Conservation (phyloP, 148 eudicot genomes). For the Chenopodium suecicum region DNA sequence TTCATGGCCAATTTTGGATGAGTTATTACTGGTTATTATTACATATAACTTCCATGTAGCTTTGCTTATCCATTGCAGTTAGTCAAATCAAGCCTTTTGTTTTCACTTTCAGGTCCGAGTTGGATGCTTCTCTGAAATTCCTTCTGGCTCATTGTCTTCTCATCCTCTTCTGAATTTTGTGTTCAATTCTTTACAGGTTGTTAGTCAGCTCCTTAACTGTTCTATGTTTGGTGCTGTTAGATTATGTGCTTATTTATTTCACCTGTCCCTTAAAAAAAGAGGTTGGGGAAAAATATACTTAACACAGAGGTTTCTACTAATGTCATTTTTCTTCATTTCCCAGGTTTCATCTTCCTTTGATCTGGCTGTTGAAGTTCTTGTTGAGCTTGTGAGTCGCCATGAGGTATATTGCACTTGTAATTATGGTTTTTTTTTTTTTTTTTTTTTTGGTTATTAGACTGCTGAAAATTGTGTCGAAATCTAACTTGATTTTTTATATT, state of each 20-base stretch:
- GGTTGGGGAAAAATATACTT: neutral
- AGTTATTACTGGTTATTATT: neutral
- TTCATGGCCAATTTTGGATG: neutral
- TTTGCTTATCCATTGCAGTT: constrained; percentile 13
- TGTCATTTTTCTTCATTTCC: constrained; percentile 21
- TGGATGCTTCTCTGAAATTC: constrained; percentile 83
- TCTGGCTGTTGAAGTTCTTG: constrained; percentile 84
- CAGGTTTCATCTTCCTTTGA: constrained; percentile 85
- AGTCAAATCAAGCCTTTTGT: constrained; percentile 12
- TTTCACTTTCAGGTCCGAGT: constrained; percentile 75
- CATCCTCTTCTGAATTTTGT: constrained; percentile 87
- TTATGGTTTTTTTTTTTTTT: neutral
- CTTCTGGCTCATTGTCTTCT: constrained; percentile 65
- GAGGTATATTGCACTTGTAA: constrained; percentile 55
- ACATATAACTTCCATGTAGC: neutral
- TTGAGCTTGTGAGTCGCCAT: constrained; percentile 86
- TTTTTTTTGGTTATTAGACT: neutral
- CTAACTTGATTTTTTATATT: neutral
- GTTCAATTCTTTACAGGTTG: constrained; percentile 84
- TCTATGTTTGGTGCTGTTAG: neutral
- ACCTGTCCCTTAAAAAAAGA: neutral
- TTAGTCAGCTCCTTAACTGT: constrained; percentile 17
- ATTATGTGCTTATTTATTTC: constrained; percentile 13
- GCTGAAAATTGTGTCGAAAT: neutral
- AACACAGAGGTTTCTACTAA: neutral